A percentile compares a stretch with the other conserved stretches of the same genome.
Conservation (phyloP, 257 asterid genomes). For the Solanum sitiens region DNA sequence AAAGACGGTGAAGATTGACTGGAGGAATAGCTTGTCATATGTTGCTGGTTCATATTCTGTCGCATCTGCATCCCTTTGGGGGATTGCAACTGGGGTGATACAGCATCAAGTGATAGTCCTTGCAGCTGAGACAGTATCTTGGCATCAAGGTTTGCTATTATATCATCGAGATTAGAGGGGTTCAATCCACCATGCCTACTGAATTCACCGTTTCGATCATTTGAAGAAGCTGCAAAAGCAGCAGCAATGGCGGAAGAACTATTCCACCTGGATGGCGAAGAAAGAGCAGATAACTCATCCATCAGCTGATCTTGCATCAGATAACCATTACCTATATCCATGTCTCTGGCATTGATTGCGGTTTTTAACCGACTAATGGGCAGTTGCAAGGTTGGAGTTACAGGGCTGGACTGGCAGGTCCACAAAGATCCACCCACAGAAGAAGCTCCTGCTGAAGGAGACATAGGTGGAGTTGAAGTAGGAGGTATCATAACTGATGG, state of each 20-base stretch:
- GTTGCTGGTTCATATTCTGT: constrained; percentile 14
- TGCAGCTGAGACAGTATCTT: constrained; percentile 18
- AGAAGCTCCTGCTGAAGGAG: constrained; percentile 15
- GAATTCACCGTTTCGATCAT: constrained; percentile 1
- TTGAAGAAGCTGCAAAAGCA: constrained; percentile 4
- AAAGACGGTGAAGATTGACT: constrained; percentile 11
- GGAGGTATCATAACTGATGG: constrained; percentile 19
- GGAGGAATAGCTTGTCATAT: constrained; percentile 3
- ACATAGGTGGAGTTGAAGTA: constrained; percentile 23
- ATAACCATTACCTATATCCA: constrained; percentile 2
- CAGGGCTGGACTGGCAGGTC: constrained; percentile 10
- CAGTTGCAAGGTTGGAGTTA: constrained; percentile 21
- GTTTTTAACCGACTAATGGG: constrained; percentile 28
- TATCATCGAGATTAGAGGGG: constrained; percentile 20
- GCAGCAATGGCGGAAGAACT: not conserved
- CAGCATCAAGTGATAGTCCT: constrained; percentile 12
- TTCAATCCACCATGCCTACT: constrained; percentile 8
- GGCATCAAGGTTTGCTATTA: constrained; percentile 14
- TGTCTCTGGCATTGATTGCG: constrained; percentile 15
- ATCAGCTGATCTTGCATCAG: constrained; percentile 13
- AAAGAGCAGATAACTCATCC: constrained; percentile 17
- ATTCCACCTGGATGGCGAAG: constrained; percentile 20
- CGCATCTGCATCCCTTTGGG: constrained; percentile 12
- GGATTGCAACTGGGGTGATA: constrained; percentile 6
- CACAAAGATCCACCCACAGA: constrained; percentile 16